Evolutionary conservation across 768 basidiomycete genomes (phyloP), one percentile per base, ranked within the genome.

Genomic region (Neoboletus brunneissimus): DNA sequence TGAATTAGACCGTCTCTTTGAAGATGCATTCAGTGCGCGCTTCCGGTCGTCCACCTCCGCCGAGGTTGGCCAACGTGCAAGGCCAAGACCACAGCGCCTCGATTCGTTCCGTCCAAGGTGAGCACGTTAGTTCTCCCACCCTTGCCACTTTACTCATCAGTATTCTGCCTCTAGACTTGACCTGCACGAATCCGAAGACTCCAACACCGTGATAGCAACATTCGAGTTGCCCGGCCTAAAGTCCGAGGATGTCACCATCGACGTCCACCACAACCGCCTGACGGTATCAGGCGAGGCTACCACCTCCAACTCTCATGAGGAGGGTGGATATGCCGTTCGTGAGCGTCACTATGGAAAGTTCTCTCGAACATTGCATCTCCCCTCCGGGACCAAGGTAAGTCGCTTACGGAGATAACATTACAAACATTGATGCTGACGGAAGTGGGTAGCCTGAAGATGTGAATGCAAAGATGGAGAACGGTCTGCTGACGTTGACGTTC

Each of bases 211-310:
- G 35, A 81, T 78, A 2, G 81, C 79, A 18, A 77, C 76, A 4
- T 80, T 84, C 60, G 81, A 82, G 63, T 66, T 82, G 7, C 82
- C 83, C 4, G 78, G 82, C 10, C 61, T 84, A 49, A 77, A 74
- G 57, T 78, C 79, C 57, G 76, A 78, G 49, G 73, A 79, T 40
- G 75, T 84, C 50, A 67, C 67, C 34, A 75, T 84, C 48, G 77
- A 81, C 16, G 1, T 64, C 64, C 71, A 75, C 48, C 74, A 78
- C 50, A 70, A 75, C 48, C 74, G 73, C 29, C 68, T 83, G 53
- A 78, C 69, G 3, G 67, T 84, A 20, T 76, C 78, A 0, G 81
- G 79, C n/a, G 77, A 83, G 66, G 71, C 63, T 50, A 70, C 69
- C 13, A 48, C 63, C 1, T 70, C 76, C 5, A 20, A 55, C 0